phyloP scores from a whole-genome alignment of 495 filamentous ascomycete genomes.

The Astrothelium macrocarpum region DNA sequence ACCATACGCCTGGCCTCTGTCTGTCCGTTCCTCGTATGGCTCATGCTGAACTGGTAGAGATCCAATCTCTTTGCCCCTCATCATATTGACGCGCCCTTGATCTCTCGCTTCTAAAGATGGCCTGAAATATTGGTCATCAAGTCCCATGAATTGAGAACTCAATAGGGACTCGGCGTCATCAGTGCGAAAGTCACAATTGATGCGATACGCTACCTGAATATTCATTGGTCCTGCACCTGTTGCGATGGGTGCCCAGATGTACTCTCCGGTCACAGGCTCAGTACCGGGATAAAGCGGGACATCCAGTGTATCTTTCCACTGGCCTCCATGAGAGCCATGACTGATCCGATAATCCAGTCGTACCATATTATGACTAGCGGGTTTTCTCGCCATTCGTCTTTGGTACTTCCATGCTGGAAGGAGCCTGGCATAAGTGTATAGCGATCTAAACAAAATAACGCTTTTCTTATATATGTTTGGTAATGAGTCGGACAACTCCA shows the following conservation, averaged over 20 bases:
- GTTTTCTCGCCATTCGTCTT: constrained; percentile 49
- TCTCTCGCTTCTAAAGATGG: constrained; percentile 46
- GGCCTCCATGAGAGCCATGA: constrained; percentile 43
- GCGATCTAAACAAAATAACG: constrained; percentile 84
- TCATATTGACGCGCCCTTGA: constrained; percentile 15
- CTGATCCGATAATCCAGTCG: constrained; percentile 71
- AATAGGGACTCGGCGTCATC: constrained; percentile 84
- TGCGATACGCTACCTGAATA: constrained; percentile 72
- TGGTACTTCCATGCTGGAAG: constrained; percentile 73
- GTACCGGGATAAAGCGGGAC: constrained; percentile 60
- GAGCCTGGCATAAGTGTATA: constrained; percentile 76
- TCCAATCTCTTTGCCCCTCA: constrained; percentile 51
- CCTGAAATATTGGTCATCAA: constrained; percentile 77
- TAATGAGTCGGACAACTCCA: constrained; percentile 60
- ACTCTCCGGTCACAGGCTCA: constrained; percentile 60
- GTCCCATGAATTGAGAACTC: constrained; percentile 91
- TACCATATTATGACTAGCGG: constrained; percentile 56
- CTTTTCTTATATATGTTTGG: constrained; percentile 93
- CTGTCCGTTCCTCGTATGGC: constrained; percentile 42
- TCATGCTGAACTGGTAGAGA: constrained; percentile 54
- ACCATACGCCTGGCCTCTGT: constrained; percentile 75
- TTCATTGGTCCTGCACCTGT: constrained; percentile 78
- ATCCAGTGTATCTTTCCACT: constrained; percentile 51
- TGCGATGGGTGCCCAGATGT: constrained; percentile 68
- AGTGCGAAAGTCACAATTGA: constrained; percentile 78